These are phyloP conservation scores for Thecaphora thlaspeos DNA, from an alignment of 1,284 basidiomycete species.

Conservation along the genomic window DNA sequence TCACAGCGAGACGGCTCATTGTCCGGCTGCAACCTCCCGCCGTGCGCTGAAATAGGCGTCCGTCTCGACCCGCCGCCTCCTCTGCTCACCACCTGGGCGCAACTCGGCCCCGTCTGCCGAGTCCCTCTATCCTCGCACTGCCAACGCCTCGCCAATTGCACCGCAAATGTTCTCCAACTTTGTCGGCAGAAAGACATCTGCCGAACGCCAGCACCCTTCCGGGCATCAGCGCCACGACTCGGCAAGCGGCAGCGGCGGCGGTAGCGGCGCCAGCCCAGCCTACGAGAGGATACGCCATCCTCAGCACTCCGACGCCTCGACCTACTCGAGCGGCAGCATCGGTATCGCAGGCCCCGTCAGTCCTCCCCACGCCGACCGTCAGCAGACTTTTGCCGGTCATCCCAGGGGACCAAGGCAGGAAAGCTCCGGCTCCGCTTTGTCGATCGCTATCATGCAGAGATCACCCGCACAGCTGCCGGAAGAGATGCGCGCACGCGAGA, in stretches of 20 bases:
- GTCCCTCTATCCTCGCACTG: no score
- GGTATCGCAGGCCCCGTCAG: constrained; percentile 9
- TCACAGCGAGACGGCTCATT: no score
- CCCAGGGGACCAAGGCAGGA: constrained; percentile 14
- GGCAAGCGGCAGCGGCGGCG: constrained; percentile 2
- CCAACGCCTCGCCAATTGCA: no score
- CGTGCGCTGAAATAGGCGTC: no score
- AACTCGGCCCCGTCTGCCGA: no score
- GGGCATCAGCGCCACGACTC: constrained; percentile 12
- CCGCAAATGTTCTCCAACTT: constrained; percentile 31
- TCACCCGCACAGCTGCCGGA: constrained; percentile 38
- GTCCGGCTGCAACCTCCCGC: no score
- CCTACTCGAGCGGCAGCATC: no score
- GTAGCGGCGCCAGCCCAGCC: background rate
- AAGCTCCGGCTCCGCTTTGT: constrained; percentile 21
- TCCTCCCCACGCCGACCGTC: constrained; percentile 11
- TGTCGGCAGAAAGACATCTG: constrained; percentile 27
- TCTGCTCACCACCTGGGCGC: no score
- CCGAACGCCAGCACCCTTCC: constrained; percentile 18
- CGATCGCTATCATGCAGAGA: constrained; percentile 12
- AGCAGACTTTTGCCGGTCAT: constrained; percentile 7
- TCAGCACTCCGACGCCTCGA: constrained; percentile 23
- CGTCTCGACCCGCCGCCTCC: no score
- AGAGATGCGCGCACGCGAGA: constrained; percentile 36
- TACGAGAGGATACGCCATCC: constrained; percentile 32